phyloP scores from a whole-genome alignment of 805 yeast species.

The Vanderwaltozyma yarrowii region DNA sequence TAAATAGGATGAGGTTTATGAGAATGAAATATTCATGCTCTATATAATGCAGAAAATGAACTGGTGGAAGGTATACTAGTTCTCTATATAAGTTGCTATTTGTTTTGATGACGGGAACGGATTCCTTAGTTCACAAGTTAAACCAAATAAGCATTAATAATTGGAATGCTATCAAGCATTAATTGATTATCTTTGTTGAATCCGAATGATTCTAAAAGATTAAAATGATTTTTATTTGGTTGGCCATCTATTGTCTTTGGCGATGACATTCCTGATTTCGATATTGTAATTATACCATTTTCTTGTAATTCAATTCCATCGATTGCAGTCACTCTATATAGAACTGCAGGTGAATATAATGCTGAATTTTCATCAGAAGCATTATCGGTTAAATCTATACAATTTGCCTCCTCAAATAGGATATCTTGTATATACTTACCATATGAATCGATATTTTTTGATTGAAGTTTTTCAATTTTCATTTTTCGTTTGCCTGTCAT shows the following conservation, averaged over 20 bases:
- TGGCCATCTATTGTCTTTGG: neutral
- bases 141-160: conserved; percentile 11
- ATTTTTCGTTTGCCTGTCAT: conserved; percentile 37
- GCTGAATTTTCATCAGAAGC: too few relatives aligned
- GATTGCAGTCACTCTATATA: conserved; percentile 4
- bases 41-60: too few relatives aligned
- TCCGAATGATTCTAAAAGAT: conserved; percentile 10
- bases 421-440: conserved; percentile 27
- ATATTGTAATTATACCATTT: conserved; percentile 5
- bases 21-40: too few relatives aligned
- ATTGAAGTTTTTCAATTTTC: conserved; percentile 35
- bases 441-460: conserved; percentile 32
- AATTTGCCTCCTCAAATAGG: too few relatives aligned
- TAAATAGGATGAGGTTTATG: too few relatives aligned
- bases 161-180: conserved; percentile 20
- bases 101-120: neutral
- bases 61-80: too few relatives aligned
- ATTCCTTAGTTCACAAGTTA: neutral
- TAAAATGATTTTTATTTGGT: neutral
- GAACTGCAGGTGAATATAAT: neutral
- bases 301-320: conserved; percentile 7
- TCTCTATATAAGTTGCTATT: too few relatives aligned
- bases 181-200: conserved; percentile 16
- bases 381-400: too few relatives aligned
- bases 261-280: neutral